phyloP scores from a whole-genome alignment of 2,329 filamentous ascomycete species.

The Apiospora hydei region DNA sequence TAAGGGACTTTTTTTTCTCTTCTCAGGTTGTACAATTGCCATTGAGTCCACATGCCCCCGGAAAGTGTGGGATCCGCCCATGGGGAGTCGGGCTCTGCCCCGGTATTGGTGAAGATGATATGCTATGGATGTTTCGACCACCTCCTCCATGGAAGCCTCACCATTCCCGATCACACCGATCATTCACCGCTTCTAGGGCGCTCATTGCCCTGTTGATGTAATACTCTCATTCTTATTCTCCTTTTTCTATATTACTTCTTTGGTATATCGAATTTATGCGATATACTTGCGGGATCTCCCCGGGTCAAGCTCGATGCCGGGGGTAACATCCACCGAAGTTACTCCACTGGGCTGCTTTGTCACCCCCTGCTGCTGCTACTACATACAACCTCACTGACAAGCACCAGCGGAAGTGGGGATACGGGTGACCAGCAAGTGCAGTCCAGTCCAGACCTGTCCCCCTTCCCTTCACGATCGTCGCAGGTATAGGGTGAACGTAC shows the following conservation, averaged over 20 bases:
- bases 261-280: background rate
- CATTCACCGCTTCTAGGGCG: background rate
- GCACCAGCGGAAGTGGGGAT: background rate
- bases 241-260: background rate
- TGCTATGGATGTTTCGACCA: background rate
- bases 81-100: conserved; percentile 6
- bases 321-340: conserved; percentile 3
- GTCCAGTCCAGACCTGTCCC: background rate
- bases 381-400: background rate
- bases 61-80: conserved; percentile 10
- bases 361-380: background rate
- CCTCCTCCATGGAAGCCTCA: background rate
- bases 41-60: background rate
- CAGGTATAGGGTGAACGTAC: conserved; percentile 4
- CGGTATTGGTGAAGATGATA: background rate
- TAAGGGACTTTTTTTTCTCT: background rate
- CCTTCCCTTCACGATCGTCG: conserved; percentile 9
- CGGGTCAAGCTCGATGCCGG: background rate
- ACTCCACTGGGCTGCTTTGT: conserved; percentile 5
- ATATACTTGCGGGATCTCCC: background rate
- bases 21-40: background rate
- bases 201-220: background rate
- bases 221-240: background rate
- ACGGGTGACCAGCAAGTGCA: background rate
- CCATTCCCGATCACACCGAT: background rate